These are phyloP conservation scores for Phytophthora hibernalis DNA, from an alignment of 352 stramenopile species.

Conservation along the genomic window DNA sequence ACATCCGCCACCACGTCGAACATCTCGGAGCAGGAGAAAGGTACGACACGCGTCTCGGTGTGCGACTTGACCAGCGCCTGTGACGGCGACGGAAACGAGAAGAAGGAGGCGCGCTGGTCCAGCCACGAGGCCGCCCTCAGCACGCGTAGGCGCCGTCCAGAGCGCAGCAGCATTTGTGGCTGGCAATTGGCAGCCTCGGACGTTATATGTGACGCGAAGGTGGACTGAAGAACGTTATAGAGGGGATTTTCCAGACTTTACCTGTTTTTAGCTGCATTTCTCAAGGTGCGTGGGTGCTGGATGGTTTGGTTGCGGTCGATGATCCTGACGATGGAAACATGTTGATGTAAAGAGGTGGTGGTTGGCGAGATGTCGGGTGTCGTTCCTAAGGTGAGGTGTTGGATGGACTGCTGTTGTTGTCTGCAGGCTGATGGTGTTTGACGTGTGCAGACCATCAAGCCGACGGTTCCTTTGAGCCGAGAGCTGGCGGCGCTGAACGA, in stretches of 20 bases:
- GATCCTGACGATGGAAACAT: too few species aligned
- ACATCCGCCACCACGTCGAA: constrained; percentile 85
- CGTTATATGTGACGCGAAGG: neutral
- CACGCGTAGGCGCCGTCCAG: constrained; percentile 15
- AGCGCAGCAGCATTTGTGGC: constrained; percentile 32
- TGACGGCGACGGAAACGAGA: constrained; percentile 64
- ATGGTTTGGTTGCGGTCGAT: too few species aligned
- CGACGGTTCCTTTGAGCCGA: constrained; percentile 53
- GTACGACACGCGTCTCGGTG: constrained; percentile 74
- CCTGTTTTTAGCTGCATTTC: neutral
- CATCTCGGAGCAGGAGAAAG: constrained; percentile 80
- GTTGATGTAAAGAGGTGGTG: neutral
- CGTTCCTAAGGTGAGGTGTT: constrained; percentile 32
- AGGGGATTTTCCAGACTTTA: neutral
- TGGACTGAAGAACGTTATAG: neutral
- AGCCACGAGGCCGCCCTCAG: constrained; percentile 5
- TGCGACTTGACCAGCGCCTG: constrained; percentile 74
- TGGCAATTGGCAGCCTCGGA: constrained; percentile 13
- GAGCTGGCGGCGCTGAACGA: constrained; percentile 65
- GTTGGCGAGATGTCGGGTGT: constrained; percentile 27
- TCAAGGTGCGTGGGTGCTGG: neutral
- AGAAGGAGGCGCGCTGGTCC: constrained; percentile 45
- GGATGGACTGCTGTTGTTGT: neutral
- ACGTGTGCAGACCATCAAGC: constrained; percentile 53
- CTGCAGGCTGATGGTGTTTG: neutral